Percentiles rank a stretch among this genome's conserved stretches.
Conservation (phyloP, 257 asterid species). For the Fraxinus excelsior region DNA sequence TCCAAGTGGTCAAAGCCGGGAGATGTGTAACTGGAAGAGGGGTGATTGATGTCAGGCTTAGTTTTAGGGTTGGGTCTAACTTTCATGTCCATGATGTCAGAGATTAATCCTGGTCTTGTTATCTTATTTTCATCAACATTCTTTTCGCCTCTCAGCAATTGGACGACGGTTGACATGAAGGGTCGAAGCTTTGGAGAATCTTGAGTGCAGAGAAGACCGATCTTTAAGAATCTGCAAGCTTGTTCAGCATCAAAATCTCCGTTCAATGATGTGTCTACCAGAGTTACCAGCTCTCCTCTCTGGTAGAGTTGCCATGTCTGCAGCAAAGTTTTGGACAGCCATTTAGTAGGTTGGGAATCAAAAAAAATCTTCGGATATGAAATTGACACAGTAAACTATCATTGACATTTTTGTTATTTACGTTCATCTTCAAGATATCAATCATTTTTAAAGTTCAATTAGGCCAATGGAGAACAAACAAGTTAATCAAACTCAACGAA, state of each 20-base stretch:
- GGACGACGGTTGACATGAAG: conserved; percentile 78
- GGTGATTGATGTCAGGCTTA: conserved; percentile 21
- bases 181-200: conserved; percentile 87
- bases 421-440: no score
- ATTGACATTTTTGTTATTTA: no score
- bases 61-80: conserved; percentile 48
- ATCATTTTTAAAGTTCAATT: no score
- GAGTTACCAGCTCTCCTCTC: conserved; percentile 55
- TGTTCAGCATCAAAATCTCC: conserved; percentile 81
- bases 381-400: no score
- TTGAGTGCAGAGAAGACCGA: conserved; percentile 93
- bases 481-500: neutral
- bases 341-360: neutral
- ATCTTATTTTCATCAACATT: conserved; percentile 47
- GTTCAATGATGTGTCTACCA: conserved; percentile 67
- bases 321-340: neutral
- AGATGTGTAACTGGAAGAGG: conserved; percentile 45
- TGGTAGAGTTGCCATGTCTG: conserved; percentile 88
- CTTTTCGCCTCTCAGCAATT: conserved; percentile 64
- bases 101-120: conserved; percentile 84
- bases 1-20: conserved; percentile 47
- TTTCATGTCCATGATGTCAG: conserved; percentile 92
- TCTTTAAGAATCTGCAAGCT: conserved; percentile 79
- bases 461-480: neutral
- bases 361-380: no score